These are phyloP conservation scores for Cydonia oblonga DNA, from an alignment of 331 rosid genomes.

Conservation along the genomic window DNA sequence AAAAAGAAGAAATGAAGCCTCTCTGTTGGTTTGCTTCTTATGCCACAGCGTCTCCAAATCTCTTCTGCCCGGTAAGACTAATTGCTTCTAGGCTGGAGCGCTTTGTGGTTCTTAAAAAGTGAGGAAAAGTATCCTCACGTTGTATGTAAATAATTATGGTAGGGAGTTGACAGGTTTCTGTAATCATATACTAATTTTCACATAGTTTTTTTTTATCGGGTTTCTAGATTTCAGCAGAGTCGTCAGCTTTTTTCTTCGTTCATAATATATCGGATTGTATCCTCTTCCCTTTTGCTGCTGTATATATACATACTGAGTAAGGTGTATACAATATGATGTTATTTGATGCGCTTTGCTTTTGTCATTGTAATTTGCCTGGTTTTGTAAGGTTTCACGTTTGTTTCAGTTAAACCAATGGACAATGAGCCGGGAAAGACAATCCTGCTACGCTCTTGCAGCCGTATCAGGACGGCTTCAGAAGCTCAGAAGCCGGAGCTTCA, in stretches of 20 bases:
- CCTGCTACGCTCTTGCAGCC: background rate
- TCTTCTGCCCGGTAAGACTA: background rate
- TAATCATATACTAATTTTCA: background rate
- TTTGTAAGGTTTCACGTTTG: background rate
- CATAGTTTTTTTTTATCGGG: background rate
- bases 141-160: background rate
- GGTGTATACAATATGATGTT: background rate
- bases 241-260: slow-evolving; percentile 15
- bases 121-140: background rate
- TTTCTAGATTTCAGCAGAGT: background rate
- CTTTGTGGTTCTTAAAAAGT: background rate
- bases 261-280: too few species aligned
- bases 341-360: background rate
- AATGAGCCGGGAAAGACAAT: background rate
- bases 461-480: background rate
- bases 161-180: background rate
- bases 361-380: background rate
- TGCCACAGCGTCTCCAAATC: background rate
- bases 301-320: background rate
- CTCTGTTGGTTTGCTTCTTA: background rate
- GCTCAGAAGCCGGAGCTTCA: background rate
- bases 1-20: slow-evolving; percentile 33
- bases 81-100: background rate
- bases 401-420: background rate
- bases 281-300: slow-evolving; percentile 5